Base-by-base conservation (phyloP, 176 grass and related monocot genomes). In the Bonia amplexicaulis region DNA sequence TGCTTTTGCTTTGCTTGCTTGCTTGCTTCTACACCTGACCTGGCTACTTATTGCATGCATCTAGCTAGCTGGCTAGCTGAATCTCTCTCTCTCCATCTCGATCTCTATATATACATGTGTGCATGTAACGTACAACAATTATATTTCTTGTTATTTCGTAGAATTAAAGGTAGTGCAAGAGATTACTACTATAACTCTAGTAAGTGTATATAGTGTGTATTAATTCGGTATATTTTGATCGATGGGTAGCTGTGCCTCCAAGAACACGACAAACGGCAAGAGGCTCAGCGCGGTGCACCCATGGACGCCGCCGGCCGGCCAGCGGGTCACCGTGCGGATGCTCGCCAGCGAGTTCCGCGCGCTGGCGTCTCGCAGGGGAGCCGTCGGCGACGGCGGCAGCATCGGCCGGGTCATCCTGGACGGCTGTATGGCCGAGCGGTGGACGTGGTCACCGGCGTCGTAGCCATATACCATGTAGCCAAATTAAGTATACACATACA, bases 291-390 rank as follows among this genome's bases (percentile, higher is more conserved):
- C 35, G 17, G 87, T 94, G 78, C 90, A 92, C 12, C 92, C 90
- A 0, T 85, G 88, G 87, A 64, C 86, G 83, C 69, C 85, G 58
- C 29, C 74, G 48, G 31, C 66, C 29, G 73, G 90, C 16, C 77
- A 82, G 71, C 49, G 44, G 42, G 85, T 95, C 79, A 92, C 86
- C 69, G 85, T 95, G 66, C 68, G 85, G 69, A 92, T 95, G 93
- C 84, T 63, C 44, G 82, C 70, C 78, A 61, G 71, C 47, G 93
- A 95, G 82, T 76, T 95, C 64, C 83, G 51, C 31, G 66, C 82
- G 60, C 74, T 95, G 47, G 39, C n/a, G 6, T 11, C 14, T 39
- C 35, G 27, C n/a, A 2, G 26, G 23, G 48, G 22, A 52, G 39
- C 44, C 0, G 15, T 2, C 41, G 51, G 1, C 4, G 33, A 19